These are phyloP conservation scores for Podaxis mareebaensis DNA, from an alignment of 768 basidiomycete genomes.

Conservation along the genomic window DNA sequence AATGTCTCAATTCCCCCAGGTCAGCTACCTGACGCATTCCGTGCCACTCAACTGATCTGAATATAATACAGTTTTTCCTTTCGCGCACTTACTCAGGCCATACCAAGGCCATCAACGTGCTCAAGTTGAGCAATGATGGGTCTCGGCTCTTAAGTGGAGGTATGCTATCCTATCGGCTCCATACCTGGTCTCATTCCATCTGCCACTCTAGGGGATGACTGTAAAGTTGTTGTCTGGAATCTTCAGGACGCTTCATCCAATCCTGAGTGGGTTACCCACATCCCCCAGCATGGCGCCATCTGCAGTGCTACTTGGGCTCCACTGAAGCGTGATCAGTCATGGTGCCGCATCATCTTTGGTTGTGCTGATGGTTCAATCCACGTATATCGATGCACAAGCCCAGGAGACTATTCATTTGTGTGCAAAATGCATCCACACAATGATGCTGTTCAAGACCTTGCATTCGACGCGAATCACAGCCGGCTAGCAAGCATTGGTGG, in stretches of 20 bases:
- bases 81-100: neutral
- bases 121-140: neutral
- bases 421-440: neutral
- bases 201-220: neutral
- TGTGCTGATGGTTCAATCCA: neutral
- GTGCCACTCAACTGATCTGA: neutral
- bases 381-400: neutral
- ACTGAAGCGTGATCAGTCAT: neutral
- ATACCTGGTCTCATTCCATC: neutral
- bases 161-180: neutral
- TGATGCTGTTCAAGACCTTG: neutral
- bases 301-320: neutral
- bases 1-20: neutral
- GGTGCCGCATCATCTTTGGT: neutral
- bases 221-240: neutral
- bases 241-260: neutral
- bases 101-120: neutral
- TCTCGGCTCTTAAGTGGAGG: neutral
- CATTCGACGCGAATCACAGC: neutral
- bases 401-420: neutral
- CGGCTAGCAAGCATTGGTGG: neutral
- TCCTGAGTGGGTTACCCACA: neutral
- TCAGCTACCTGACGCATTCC: neutral
- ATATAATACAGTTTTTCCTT: neutral
- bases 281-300: neutral